Evolutionary conservation across 2,329 filamentous ascomycete species (phyloP).

Genomic region (Phialocephala sp.): DNA sequence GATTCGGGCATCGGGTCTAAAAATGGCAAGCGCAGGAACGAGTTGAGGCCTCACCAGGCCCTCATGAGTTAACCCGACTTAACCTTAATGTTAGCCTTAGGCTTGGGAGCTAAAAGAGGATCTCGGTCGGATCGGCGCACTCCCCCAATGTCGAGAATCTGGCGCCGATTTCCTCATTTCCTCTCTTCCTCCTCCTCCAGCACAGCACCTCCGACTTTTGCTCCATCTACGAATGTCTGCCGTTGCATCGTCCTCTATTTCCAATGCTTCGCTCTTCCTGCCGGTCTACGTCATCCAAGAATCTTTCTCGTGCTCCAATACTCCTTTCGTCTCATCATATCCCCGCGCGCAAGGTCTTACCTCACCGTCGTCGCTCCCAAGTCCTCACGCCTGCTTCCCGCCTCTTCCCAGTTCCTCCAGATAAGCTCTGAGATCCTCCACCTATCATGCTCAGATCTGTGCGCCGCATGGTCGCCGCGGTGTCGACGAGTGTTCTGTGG

Average conservation of each 20-base stretch:
- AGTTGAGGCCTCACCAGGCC: no score
- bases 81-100: no score
- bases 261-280: not conserved
- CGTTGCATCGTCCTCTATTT: not conserved
- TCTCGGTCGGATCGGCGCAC: not conserved
- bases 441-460: not conserved
- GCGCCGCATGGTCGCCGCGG: not conserved
- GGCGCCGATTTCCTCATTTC: not conserved
- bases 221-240: not conserved
- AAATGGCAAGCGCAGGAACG: no score
- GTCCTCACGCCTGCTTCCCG: not conserved
- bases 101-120: not conserved
- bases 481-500: slow-evolving; percentile 1
- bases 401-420: not conserved
- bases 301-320: slow-evolving; percentile 3
- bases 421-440: not conserved
- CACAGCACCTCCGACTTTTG: no score
- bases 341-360: not conserved
- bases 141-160: not conserved
- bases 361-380: not conserved
- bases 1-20: no score
- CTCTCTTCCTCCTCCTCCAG: not conserved
- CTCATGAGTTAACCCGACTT: no score
- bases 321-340: slow-evolving; percentile 7
- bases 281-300: not conserved